These are phyloP conservation scores for Auricularia sp. DNA, from an alignment of 768 basidiomycete genomes.

Conservation along the genomic window DNA sequence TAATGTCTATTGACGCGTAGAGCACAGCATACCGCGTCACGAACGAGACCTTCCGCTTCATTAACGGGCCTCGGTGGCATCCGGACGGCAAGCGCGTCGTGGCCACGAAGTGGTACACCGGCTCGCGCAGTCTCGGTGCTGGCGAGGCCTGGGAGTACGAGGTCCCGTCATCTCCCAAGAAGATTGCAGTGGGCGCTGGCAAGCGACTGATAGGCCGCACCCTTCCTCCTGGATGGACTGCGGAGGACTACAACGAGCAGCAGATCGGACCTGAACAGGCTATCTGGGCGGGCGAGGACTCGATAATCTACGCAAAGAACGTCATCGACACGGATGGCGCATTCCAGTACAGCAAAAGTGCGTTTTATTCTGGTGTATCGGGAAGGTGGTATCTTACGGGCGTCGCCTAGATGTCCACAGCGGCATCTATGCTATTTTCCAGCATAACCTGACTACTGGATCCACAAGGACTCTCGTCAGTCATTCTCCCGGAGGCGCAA, in stretches of 20 bases:
- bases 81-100: conserved; percentile 51
- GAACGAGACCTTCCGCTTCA: conserved; percentile 66
- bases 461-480: conserved; percentile 42
- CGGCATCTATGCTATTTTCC: conserved; percentile 65
- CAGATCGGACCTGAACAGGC: conserved; percentile 70
- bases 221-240: conserved; percentile 52
- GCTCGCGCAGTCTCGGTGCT: conserved; percentile 51
- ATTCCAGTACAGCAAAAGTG: conserved; percentile 62
- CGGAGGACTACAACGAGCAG: conserved; percentile 51
- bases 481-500: conserved; percentile 58
- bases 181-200: conserved; percentile 32
- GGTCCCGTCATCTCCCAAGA: conserved; percentile 27
- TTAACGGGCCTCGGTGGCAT: conserved; percentile 63
- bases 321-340: conserved; percentile 34
- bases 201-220: conserved; percentile 44
- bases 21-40: conserved; percentile 41
- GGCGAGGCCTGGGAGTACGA: conserved; percentile 66
- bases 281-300: conserved; percentile 49
- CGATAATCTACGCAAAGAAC: conserved; percentile 59
- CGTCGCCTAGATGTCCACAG: conserved; percentile 46
- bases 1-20: background rate
- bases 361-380: background rate
- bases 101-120: conserved; percentile 75
- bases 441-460: conserved; percentile 51
- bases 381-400: background rate